Evolutionary conservation across 2,329 filamentous ascomycete genomes (phyloP).

Genomic region (Emmonsia crescens): DNA sequence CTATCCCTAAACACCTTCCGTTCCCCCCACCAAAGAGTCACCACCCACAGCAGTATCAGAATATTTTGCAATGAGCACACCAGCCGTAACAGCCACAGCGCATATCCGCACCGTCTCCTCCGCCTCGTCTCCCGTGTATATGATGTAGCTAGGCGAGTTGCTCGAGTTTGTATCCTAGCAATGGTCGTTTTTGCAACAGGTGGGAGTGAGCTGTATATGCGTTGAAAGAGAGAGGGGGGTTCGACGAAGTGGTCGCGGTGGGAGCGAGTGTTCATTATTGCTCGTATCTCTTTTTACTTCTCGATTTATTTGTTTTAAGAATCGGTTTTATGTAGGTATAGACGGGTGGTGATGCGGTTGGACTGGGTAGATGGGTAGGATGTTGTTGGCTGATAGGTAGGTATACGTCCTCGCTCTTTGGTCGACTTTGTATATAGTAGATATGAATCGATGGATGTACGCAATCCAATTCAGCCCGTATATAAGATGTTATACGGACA

Average conservation of each 20-base stretch:
- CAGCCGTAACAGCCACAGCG: constrained; percentile 10
- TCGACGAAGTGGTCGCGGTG: constrained; percentile 12
- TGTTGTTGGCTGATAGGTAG: neutral
- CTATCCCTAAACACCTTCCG: constrained; percentile 61
- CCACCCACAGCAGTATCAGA: constrained; percentile 62
- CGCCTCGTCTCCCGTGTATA: constrained; percentile 12
- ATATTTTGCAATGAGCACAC: constrained; percentile 47
- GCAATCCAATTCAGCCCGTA: neutral
- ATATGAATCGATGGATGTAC: neutral
- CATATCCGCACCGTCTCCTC: constrained; percentile 10
- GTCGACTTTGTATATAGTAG: neutral
- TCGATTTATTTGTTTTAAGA: neutral
- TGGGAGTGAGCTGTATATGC: constrained; percentile 3
- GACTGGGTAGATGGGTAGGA: neutral
- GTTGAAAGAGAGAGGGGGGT: constrained; percentile 7
- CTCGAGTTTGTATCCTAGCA: neutral
- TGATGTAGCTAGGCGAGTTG: constrained; percentile 1
- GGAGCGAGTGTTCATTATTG: neutral
- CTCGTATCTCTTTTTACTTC: neutral
- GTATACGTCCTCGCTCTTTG: neutral
- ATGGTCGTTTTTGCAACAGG: neutral
- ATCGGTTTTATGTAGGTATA: neutral
- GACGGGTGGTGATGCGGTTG: neutral
- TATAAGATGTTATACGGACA: neutral
- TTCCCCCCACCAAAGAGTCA: constrained; percentile 77